Evolutionary conservation across 2,329 filamentous ascomycete genomes (phyloP), one percentile per base, ranked within the genome.

Genomic region (Incumbomyces lentus): DNA sequence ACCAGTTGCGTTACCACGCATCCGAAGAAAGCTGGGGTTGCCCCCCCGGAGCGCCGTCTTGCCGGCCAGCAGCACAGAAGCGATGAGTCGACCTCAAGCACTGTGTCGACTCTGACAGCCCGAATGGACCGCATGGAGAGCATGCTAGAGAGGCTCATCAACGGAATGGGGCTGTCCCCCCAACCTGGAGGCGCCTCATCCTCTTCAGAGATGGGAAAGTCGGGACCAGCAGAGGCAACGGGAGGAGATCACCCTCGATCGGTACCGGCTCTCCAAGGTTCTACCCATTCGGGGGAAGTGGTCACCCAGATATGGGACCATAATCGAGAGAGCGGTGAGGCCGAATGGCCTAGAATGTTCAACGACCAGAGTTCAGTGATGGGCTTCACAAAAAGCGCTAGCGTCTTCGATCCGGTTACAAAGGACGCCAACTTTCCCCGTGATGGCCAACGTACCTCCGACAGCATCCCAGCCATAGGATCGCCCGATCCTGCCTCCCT

Each of bases 361-460:
- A 37, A 37, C 35, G 35, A 37, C 35, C 35, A 10, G 35, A 37
- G 35, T 37, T 37, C 35, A 37, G 35, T 37, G 11, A 37, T 37
- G 35, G 35, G 16, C 6, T n/a, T 37, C 35, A 37, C 6, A 10
- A 11, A n/a, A 37, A n/a, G 13, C 35, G 14, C 35, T 14, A 17
- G 14, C 10, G 35, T 2, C 10, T 18, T 26, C 22, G 22, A 26
- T 5, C 8, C 22, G 8, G 8, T 26, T 8, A 4, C 8, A 4
- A 26, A 26, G 6, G 35, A 37, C 13, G 8, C 19, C 13, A 37
- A n/a, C 19, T 11, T 37, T n/a, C 35, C 35, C 35, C 35, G 35
- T 22, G 35, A 37, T n/a, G 35, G 35, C 14, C 35, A 37, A 37
- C 35, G 35, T 37, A 37, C 35, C 19, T 37, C 35, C 35, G 35